These are phyloP conservation scores for Jackrogersella minutella DNA, from an alignment of 495 filamentous ascomycete genomes.

Conservation along the genomic window DNA sequence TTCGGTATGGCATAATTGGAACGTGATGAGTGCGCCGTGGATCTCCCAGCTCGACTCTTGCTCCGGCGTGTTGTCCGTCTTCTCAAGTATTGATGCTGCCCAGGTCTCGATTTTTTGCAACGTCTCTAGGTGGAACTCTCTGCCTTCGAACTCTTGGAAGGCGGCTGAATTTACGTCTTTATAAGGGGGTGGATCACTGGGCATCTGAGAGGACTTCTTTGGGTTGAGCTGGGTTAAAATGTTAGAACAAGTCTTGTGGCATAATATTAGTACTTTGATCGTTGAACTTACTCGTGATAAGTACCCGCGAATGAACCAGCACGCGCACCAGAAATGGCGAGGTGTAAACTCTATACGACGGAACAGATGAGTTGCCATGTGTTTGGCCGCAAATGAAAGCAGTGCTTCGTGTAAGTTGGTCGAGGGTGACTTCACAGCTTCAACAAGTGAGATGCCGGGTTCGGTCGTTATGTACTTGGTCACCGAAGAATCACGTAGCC, in stretches of 20 bases:
- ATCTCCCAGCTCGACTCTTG: conserved; percentile 49
- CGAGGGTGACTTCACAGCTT: conserved; percentile 26
- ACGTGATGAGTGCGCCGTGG: conserved; percentile 45
- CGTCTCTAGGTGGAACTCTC: conserved; percentile 19
- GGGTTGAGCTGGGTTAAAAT: conserved; percentile 25
- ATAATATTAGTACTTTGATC: neutral
- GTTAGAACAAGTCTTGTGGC: conserved; percentile 16
- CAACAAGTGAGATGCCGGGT: conserved; percentile 22
- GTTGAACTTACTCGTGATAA: conserved; percentile 33
- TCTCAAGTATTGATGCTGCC: conserved; percentile 23
- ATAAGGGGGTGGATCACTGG: conserved; percentile 25
- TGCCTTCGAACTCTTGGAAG: conserved; percentile 17
- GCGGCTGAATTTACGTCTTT: neutral
- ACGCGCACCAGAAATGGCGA: conserved; percentile 37
- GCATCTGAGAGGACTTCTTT: conserved; percentile 27
- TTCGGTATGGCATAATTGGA: conserved; percentile 35
- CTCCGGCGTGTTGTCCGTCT: conserved; percentile 22
- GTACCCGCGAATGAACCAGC: conserved; percentile 41
- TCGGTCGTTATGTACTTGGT: conserved; percentile 40
- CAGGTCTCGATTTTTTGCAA: conserved; percentile 35
- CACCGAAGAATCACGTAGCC: conserved; percentile 48
- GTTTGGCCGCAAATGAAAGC: conserved; percentile 32
- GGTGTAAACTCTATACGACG: conserved; percentile 39
- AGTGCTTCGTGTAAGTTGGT: conserved; percentile 36
- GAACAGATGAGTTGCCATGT: conserved; percentile 40